These are phyloP conservation scores for Obba rivulosa DNA, from an alignment of 768 basidiomycete species.

Conservation along the genomic window DNA sequence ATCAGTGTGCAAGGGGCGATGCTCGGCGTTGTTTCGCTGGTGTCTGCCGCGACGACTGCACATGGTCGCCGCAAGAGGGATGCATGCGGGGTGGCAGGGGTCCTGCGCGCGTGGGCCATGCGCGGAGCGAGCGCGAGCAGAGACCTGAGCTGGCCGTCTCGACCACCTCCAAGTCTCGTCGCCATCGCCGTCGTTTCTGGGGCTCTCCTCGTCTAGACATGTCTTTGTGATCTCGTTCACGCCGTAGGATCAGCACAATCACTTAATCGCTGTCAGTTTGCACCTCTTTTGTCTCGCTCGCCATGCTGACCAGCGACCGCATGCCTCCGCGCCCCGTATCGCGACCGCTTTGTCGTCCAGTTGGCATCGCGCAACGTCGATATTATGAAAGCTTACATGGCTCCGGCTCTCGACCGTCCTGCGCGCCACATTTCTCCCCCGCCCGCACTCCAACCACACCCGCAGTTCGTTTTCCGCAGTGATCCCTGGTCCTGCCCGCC, in stretches of 20 bases:
- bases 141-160: not conserved
- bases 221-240: not conserved
- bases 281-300: not conserved
- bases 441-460: constrained; percentile 1
- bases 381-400: not conserved
- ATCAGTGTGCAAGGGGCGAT: too few relatives aligned
- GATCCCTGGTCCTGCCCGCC: constrained; percentile 9
- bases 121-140: too few relatives aligned
- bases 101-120: not conserved
- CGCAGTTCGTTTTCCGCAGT: constrained; percentile 2
- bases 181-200: not conserved
- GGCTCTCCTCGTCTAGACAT: not conserved
- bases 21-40: too few relatives aligned
- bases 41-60: too few relatives aligned
- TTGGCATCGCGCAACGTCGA: not conserved
- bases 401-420: not conserved
- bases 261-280: not conserved
- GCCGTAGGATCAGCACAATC: not conserved
- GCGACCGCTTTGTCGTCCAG: not conserved
- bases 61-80: too few relatives aligned
- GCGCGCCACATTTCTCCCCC: not conserved
- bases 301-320: too few relatives aligned
- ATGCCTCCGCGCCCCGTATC: not conserved
- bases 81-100: not conserved
- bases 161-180: not conserved